Conservation (phyloP, 2,329 filamentous ascomycete species). For the Phialophora expanda region DNA sequence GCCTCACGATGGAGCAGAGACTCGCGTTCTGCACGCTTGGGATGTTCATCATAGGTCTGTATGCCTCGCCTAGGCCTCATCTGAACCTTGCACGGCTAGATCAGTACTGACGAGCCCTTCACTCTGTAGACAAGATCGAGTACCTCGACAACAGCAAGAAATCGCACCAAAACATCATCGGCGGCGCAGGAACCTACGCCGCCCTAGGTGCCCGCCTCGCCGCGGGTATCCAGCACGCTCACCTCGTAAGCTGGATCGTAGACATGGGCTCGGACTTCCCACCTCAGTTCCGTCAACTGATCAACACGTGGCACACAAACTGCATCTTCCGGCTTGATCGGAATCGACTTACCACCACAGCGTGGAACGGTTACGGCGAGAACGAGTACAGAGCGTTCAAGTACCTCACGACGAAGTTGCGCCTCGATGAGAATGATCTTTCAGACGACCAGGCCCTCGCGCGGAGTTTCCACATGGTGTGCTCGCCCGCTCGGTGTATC, state of each 20-base stretch:
- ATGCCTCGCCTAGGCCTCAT: constrained; percentile 47
- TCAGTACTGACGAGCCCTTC: not conserved
- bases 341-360: constrained; percentile 78
- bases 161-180: constrained; percentile 73
- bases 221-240: constrained; percentile 70
- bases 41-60: constrained; percentile 70
- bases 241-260: constrained; percentile 83
- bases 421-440: constrained; percentile 75
- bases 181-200: constrained; percentile 85
- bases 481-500: constrained; percentile 76
- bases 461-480: constrained; percentile 85
- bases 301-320: constrained; percentile 77
- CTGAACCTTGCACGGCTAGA: not conserved
- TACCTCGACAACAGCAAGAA: constrained; percentile 68
- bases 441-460: constrained; percentile 69
- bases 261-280: constrained; percentile 92
- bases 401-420: constrained; percentile 85
- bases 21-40: constrained; percentile 72
- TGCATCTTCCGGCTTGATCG: constrained; percentile 70
- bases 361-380: constrained; percentile 87
- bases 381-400: constrained; percentile 77
- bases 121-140: constrained; percentile 79
- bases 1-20: constrained; percentile 6
- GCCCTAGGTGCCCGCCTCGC: constrained; percentile 88
- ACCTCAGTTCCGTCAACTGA: constrained; percentile 62